phyloP scores from a whole-genome alignment of 177 flowering plant genomes.

The Tripterygium wilfordii region DNA sequence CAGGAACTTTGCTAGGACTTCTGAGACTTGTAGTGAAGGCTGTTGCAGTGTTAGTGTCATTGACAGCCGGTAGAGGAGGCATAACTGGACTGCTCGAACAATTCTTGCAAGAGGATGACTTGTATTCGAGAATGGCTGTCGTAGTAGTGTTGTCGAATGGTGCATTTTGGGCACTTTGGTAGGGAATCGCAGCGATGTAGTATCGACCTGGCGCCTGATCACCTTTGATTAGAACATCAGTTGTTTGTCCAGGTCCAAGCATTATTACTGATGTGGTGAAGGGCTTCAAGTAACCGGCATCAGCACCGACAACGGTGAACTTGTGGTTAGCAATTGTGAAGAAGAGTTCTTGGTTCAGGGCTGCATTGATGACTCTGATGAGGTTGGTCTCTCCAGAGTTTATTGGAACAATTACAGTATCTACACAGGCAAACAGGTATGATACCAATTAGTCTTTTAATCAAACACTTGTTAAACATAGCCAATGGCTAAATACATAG shows the following conservation, averaged over 20 bases:
- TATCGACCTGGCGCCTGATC: constrained; percentile 64
- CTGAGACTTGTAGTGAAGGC: constrained; percentile 45
- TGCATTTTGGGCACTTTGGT: constrained; percentile 60
- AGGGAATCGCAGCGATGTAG: constrained; percentile 78
- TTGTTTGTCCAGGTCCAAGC: constrained; percentile 92
- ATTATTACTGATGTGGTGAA: constrained; percentile 70
- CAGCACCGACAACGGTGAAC: constrained; percentile 68
- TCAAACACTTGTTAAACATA: neutral
- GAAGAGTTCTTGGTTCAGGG: constrained; percentile 69
- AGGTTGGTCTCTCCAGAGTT: constrained; percentile 70
- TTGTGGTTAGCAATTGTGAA: constrained; percentile 72
- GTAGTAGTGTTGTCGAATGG: constrained; percentile 89
- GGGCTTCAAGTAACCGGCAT: constrained; percentile 69
- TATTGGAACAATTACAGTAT: constrained; percentile 51
- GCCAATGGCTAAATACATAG: neutral
- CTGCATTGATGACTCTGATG: constrained; percentile 70
- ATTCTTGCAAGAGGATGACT: constrained; percentile 44
- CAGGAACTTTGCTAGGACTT: constrained; percentile 34
- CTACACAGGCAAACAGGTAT: constrained; percentile 40
- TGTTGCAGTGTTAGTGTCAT: constrained; percentile 65
- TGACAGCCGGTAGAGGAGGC: constrained; percentile 66
- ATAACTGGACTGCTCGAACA: constrained; percentile 18
- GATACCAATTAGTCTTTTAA: too few relatives aligned
- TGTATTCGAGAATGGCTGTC: constrained; percentile 76
- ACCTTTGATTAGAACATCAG: constrained; percentile 64